Percentiles rank a stretch among this genome's conserved stretches.
Conservation (phyloP, 169 alveolate species). For the Plasmodium cynomolgi region DNA sequence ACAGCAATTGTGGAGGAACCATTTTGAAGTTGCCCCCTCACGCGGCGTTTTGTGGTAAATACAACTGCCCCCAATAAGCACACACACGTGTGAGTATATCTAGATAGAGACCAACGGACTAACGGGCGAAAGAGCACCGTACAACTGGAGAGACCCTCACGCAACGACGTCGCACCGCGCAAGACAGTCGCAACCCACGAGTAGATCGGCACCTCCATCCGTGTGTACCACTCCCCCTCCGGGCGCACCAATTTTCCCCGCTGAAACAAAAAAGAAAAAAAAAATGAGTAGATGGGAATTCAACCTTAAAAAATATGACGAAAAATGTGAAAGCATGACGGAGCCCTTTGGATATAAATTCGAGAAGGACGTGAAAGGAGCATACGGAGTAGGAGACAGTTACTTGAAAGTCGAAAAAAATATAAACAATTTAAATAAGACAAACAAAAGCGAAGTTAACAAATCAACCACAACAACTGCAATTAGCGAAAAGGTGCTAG, state of each 20-base stretch:
- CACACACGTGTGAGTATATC: neutral
- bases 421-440: conserved; percentile 39
- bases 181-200: neutral
- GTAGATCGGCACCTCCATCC: neutral
- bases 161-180: neutral
- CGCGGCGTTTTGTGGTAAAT: neutral
- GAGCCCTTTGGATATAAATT: conserved; percentile 73
- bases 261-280: conserved; percentile 7
- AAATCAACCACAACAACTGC: conserved; percentile 1
- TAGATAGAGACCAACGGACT: neutral
- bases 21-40: neutral
- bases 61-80: neutral
- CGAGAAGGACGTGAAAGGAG: conserved; percentile 21
- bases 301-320: conserved; percentile 37
- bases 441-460: conserved; percentile 37
- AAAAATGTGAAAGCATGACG: conserved; percentile 15
- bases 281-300: conserved; percentile 72
- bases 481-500: conserved; percentile 7
- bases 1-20: neutral
- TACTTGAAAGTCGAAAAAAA: conserved; percentile 44
- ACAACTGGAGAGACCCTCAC: neutral
- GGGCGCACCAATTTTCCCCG: neutral
- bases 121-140: neutral
- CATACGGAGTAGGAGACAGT: conserved; percentile 59
- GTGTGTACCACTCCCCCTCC: neutral